phyloP scores from a whole-genome alignment of 805 yeast species.

The Pichia manshurica region DNA sequence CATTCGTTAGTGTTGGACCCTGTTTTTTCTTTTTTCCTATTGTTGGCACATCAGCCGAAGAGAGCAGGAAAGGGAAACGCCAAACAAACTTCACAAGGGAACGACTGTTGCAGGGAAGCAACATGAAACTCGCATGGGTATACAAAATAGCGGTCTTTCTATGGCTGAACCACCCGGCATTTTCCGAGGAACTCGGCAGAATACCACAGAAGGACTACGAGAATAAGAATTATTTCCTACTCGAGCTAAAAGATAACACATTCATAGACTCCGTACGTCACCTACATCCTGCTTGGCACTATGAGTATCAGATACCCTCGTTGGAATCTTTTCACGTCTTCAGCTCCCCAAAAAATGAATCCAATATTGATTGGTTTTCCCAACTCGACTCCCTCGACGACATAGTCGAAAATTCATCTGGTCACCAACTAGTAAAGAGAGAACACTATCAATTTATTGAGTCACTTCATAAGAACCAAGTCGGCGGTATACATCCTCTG shows the following conservation, averaged over 20 bases:
- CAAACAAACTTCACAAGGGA: too few species aligned
- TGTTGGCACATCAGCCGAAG: too few species aligned
- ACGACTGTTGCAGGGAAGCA: too few species aligned
- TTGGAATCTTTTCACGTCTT: conserved; percentile 61
- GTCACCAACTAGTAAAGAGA: neutral
- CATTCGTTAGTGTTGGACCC: too few species aligned
- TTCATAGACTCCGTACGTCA: conserved; percentile 28
- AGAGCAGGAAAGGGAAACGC: too few species aligned
- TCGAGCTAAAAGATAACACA: conserved; percentile 4
- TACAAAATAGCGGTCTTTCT: neutral
- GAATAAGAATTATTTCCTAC: conserved; percentile 8
- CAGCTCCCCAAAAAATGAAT: conserved; percentile 42
- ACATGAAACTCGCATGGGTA: conserved; percentile 3
- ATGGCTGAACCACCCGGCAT: neutral
- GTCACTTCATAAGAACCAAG: conserved; percentile 28
- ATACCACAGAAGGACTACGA: conserved; percentile 6
- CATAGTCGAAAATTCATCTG: conserved; percentile 16
- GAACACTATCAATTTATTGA: conserved; percentile 21
- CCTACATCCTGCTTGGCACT: conserved; percentile 42
- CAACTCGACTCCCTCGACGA: conserved; percentile 26
- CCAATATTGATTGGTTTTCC: conserved; percentile 31
- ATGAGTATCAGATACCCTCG: conserved; percentile 62
- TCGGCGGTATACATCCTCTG: conserved; percentile 49
- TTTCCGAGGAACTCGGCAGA: neutral
- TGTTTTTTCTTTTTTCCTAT: too few species aligned